Evolutionary conservation across 139 green algal genomes (phyloP), one percentile per base, ranked within the genome.

Genomic region (Micractinium sp.): DNA sequence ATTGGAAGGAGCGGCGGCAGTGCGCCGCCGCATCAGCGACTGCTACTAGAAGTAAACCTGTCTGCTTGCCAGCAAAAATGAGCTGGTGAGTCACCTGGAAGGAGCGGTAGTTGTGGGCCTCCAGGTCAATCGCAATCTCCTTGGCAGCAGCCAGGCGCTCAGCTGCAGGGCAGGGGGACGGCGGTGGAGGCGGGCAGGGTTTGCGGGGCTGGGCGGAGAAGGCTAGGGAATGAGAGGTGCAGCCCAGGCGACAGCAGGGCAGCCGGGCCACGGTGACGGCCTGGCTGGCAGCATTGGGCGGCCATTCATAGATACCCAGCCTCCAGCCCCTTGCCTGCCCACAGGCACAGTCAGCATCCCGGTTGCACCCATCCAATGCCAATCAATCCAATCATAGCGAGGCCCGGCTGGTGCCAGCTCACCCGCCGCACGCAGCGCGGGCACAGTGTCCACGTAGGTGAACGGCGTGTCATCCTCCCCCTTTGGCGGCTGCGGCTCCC

Each of bases 71-170:
- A 56, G 47, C 47, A 56, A 56, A 56, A 16, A 9, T 56, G 47
- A 56, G 47, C 47, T 56, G 47, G 69, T 15, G 3, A 13, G 29
- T 0, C 39, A 85, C 90, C 86, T 95, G 93, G 85, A 96, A 97
- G 13, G 91, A 93, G 20, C 94, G 90, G 93, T 97, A 97, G 66
- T 76, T 93, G 93, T 99, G 97, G 13, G 95, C 90, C 89, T 99
- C 97, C 90, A 99, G 87, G 81, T 99, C 97, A 9, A 99, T 86
- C 0, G 97, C 97, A 13, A 99, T 41, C 86, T 98, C 93, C 19
- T 61, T 78, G 1, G 80, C 88, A 0, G 53, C 84, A 15, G 63
- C 41, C 83, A 98, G 92, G 19, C 90, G 87, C 39, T 61, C 86
- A 0, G 91, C 93, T 80, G 87, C 87, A 82, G 5, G 18, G 3